These are phyloP conservation scores for Heimioporus sp. DNA, from an alignment of 768 basidiomycete genomes.

Conservation along the genomic window DNA sequence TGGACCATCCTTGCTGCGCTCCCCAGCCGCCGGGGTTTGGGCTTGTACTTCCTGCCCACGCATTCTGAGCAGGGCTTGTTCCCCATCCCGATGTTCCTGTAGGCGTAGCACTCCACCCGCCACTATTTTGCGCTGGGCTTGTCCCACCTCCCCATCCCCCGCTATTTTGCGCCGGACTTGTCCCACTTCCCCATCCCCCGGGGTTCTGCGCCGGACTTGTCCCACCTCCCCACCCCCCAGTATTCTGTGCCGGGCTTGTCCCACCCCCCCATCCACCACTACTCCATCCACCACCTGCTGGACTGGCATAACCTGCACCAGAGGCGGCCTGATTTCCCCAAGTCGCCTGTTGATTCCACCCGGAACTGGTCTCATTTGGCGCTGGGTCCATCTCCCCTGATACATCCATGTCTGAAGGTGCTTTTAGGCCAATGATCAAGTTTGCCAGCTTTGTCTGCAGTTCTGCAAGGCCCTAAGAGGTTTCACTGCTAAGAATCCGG, in stretches of 20 bases:
- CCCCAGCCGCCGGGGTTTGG: constrained; percentile 28
- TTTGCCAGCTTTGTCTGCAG: constrained; percentile 80
- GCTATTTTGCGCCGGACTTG: constrained; percentile 25
- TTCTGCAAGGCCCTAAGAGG: constrained; percentile 65
- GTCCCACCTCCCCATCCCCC: constrained; percentile 27
- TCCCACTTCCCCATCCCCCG: constrained; percentile 26
- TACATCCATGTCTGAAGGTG: constrained; percentile 56
- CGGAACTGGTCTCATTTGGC: constrained; percentile 24
- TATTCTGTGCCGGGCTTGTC: constrained; percentile 26
- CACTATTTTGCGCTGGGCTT: constrained; percentile 25
- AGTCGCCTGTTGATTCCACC: constrained; percentile 21
- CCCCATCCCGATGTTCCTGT: constrained; percentile 28
- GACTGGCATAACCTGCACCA: constrained; percentile 32
- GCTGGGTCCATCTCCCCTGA: constrained; percentile 35
- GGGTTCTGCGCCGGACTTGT: constrained; percentile 26
- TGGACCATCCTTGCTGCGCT: constrained; percentile 47
- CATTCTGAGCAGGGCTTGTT: constrained; percentile 31
- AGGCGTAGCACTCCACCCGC: constrained; percentile 25
- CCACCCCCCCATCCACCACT: constrained; percentile 25
- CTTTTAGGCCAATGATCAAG: constrained; percentile 72
- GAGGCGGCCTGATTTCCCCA: constrained; percentile 31
- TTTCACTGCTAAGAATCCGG: neutral
- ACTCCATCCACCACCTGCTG: constrained; percentile 31
- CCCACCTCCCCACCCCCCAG: constrained; percentile 12
- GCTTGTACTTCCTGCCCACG: constrained; percentile 39